phyloP scores from a whole-genome alignment of 208 protist genomes.

The Porcisia hertigi region DNA sequence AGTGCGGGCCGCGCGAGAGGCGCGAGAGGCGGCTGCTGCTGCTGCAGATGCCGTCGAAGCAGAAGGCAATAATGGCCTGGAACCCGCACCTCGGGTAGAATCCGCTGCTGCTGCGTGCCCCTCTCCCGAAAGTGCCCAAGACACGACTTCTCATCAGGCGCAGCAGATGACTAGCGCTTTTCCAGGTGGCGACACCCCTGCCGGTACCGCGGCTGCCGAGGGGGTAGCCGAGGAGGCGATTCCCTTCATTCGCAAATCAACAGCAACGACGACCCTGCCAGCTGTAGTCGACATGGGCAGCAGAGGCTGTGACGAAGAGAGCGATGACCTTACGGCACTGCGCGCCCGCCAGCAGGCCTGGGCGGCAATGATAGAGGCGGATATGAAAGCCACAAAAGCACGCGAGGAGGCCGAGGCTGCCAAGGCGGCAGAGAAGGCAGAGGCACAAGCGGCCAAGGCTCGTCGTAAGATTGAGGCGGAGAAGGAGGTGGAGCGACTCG shows the following conservation, averaged over 20 bases:
- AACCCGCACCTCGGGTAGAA: not conserved
- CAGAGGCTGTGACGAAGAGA: not conserved
- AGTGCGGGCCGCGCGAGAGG: constrained; percentile 44
- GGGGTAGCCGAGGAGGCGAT: constrained; percentile 10
- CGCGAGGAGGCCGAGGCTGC: constrained; percentile 40
- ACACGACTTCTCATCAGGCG: not conserved
- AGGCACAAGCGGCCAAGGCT: constrained; percentile 37
- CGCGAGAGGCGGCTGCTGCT: constrained; percentile 36
- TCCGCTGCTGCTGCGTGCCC: not conserved
- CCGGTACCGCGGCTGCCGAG: not conserved
- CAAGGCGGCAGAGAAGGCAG: constrained; percentile 39
- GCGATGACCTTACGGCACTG: constrained; percentile 28
- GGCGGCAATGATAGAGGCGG: constrained; percentile 47
- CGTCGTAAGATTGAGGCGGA: constrained; percentile 39
- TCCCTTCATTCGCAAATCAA: constrained; percentile 25
- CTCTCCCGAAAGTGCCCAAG: not conserved
- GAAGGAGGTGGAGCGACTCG: constrained; percentile 50
- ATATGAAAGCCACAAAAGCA: constrained; percentile 39
- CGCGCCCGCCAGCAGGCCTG: constrained; percentile 68
- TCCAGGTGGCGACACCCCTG: not conserved
- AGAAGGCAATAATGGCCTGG: not conserved
- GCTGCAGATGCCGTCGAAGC: constrained; percentile 9
- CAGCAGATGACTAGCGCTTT: not conserved
- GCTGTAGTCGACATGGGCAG: not conserved
- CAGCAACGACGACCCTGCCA: constrained; percentile 1